These are phyloP conservation scores for Ajuga reptans DNA, from an alignment of 305 asterid species.

Conservation along the genomic window DNA sequence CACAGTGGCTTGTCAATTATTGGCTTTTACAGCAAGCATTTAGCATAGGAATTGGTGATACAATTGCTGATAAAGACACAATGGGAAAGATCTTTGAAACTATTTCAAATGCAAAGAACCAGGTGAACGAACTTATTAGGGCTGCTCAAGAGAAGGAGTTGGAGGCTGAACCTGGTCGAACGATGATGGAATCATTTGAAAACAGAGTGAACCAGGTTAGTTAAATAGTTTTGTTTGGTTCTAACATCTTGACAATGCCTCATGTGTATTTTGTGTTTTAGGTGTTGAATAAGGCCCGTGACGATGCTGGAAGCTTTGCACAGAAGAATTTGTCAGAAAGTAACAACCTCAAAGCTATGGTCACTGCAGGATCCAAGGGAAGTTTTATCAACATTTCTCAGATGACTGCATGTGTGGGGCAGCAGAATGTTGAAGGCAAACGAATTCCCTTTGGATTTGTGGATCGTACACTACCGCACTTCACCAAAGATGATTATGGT, in stretches of 20 bases:
- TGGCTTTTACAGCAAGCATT: constrained; percentile 96
- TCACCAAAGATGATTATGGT: constrained; percentile 83
- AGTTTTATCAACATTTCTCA: constrained; percentile 97
- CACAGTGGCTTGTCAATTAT: constrained; percentile 98
- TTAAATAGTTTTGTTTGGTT: constrained; percentile 13
- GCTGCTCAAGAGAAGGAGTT: constrained; percentile 61
- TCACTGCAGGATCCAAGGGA: constrained; percentile 98
- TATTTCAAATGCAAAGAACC: constrained; percentile 75
- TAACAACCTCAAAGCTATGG: constrained; percentile 98
- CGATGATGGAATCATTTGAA: constrained; percentile 94
- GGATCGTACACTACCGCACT: constrained; percentile 86
- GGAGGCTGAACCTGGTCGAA: constrained; percentile 99
- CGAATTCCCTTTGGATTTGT: constrained; percentile 95
- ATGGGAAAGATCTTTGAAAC: constrained; percentile 85
- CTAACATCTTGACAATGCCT: constrained; percentile 14
- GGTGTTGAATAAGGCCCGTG: constrained; percentile 99
- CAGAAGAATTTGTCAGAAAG: constrained; percentile 94
- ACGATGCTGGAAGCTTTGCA: constrained; percentile 99
- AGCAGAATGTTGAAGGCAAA: constrained; percentile 97
- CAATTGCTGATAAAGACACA: constrained; percentile 91
- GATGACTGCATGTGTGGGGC: constrained; percentile 99
- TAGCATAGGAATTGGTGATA: constrained; percentile 98
- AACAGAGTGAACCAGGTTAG: constrained; percentile 94
- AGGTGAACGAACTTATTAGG: constrained; percentile 82
- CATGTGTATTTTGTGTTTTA: constrained; percentile 29